Conservation (phyloP, 2,329 filamentous ascomycete species). For the Ceratocystiopsis sp. region DNA sequence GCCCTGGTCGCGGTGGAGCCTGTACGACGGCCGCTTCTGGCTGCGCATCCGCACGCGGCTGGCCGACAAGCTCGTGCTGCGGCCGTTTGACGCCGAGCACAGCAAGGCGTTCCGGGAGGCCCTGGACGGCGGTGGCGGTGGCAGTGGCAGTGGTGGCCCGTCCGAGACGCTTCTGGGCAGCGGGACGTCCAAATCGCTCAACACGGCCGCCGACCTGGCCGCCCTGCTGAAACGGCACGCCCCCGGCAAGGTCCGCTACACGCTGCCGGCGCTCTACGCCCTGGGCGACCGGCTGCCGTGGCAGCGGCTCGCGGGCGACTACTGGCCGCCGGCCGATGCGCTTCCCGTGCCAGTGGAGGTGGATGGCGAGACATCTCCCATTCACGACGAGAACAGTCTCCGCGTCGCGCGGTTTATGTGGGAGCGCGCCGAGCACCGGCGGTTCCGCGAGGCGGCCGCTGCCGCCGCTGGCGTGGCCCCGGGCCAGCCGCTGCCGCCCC, state of each 20-base stretch:
- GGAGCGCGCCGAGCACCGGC: conserved; percentile 3
- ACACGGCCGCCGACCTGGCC: conserved; percentile 18
- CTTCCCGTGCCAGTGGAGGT: too few relatives aligned
- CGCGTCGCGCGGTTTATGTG: conserved; percentile 1
- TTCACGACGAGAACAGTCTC: neutral
- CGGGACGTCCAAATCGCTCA: conserved; percentile 16
- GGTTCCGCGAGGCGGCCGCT: neutral
- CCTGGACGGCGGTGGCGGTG: conserved; percentile 12
- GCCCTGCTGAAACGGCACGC: conserved; percentile 30
- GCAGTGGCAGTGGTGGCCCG: neutral
- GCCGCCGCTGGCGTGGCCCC: neutral
- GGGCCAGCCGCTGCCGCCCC: too few relatives aligned
- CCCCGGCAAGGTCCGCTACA: conserved; percentile 37
- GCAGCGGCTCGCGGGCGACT: neutral
- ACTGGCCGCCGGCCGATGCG: too few relatives aligned
- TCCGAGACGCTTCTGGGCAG: neutral
- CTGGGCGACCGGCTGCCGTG: conserved; percentile 16
- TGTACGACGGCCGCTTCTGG: conserved; percentile 49
- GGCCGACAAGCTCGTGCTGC: conserved; percentile 24
- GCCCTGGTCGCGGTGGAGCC: conserved; percentile 17
- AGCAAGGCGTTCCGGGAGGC: conserved; percentile 30
- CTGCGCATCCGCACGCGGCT: conserved; percentile 28
- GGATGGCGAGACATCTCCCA: neutral
- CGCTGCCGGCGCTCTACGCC: conserved; percentile 36
- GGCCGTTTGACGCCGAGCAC: conserved; percentile 27